phyloP scores from a whole-genome alignment of 257 asterid species.

The Lycium ferocissimum region DNA sequence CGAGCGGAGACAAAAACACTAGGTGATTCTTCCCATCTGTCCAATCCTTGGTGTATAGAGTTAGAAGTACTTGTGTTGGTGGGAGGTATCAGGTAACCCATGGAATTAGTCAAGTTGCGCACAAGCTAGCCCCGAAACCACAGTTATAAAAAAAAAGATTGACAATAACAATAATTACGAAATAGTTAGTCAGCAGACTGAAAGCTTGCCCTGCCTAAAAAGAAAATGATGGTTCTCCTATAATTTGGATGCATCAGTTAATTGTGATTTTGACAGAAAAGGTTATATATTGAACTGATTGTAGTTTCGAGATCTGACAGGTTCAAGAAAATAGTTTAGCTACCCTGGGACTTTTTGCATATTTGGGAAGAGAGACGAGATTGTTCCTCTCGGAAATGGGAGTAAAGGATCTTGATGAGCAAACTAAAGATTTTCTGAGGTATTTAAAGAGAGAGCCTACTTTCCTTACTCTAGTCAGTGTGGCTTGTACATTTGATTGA shows the following conservation, averaged over 20 bases:
- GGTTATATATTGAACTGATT: constrained; percentile 27
- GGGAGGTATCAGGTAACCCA: not conserved
- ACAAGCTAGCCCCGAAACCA: not conserved
- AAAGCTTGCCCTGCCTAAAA: not conserved
- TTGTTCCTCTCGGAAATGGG: constrained; percentile 63
- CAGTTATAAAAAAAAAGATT: not conserved
- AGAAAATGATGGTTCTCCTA: not conserved
- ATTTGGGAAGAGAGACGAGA: constrained; percentile 83
- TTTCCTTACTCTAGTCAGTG: constrained; percentile 4
- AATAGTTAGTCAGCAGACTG: not conserved
- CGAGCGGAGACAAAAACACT: not conserved
- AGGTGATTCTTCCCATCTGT: not conserved
- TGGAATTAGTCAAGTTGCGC: not conserved
- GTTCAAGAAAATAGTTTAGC: constrained; percentile 66
- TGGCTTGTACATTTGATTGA: constrained; percentile 26
- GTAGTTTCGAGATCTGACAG: constrained; percentile 44
- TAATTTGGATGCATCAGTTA: constrained; percentile 15
- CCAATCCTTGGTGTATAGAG: not conserved
- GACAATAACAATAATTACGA: not conserved
- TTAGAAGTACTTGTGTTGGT: not conserved
- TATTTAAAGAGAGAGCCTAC: constrained; percentile 34
- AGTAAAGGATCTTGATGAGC: constrained; percentile 68
- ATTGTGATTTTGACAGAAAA: not conserved
- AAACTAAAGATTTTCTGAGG: constrained; percentile 68
- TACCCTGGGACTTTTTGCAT: constrained; percentile 71